A percentile compares a stretch with the other conserved stretches of the same genome.
These are phyloP conservation scores for Chlorella sp. DNA, from an alignment of 139 green algal species.

Conservation along the genomic window DNA sequence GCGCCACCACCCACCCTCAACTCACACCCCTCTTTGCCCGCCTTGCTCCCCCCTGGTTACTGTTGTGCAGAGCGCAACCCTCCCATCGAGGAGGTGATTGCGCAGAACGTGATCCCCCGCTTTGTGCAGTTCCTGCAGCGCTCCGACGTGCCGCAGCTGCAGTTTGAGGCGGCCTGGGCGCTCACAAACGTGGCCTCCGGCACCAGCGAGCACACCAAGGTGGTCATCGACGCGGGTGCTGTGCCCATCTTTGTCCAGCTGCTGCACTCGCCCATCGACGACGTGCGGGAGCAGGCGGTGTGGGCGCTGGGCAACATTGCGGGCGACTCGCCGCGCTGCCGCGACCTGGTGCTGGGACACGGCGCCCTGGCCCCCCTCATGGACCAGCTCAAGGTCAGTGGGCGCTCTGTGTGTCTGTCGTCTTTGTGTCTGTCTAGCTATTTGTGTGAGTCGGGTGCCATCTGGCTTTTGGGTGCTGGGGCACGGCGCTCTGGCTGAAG, in stretches of 20 bases:
- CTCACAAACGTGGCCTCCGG: slow-evolving; percentile 99
- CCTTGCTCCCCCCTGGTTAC: background rate
- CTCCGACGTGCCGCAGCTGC: slow-evolving; percentile 83
- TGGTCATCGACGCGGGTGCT: slow-evolving; percentile 96
- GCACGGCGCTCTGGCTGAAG: too few relatives aligned
- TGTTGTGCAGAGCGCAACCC: slow-evolving; percentile 92
- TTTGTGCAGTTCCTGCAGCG: slow-evolving; percentile 98
- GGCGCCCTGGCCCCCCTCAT: slow-evolving; percentile 93
- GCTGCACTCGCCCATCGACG: slow-evolving; percentile 89
- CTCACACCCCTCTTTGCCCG: background rate
- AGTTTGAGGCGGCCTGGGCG: slow-evolving; percentile 90
- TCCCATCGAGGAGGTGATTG: slow-evolving; percentile 99
- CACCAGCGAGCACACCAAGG: slow-evolving; percentile 96
- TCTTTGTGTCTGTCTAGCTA: background rate
- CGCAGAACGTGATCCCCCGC: slow-evolving; percentile 92
- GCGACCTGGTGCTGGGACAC: slow-evolving; percentile 91
- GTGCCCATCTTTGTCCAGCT: slow-evolving; percentile 99
- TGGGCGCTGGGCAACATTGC: slow-evolving; percentile 99
- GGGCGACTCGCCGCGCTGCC: slow-evolving; percentile 91
- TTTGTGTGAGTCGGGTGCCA: background rate
- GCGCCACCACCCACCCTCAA: background rate
- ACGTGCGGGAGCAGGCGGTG: slow-evolving; percentile 98
- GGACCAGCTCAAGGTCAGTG: slow-evolving; percentile 64
- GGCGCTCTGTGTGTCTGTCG: background rate
- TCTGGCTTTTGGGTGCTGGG: background rate